Base-by-base conservation (phyloP, 2,329 filamentous ascomycete species). In the Periconia macrospinosa region DNA sequence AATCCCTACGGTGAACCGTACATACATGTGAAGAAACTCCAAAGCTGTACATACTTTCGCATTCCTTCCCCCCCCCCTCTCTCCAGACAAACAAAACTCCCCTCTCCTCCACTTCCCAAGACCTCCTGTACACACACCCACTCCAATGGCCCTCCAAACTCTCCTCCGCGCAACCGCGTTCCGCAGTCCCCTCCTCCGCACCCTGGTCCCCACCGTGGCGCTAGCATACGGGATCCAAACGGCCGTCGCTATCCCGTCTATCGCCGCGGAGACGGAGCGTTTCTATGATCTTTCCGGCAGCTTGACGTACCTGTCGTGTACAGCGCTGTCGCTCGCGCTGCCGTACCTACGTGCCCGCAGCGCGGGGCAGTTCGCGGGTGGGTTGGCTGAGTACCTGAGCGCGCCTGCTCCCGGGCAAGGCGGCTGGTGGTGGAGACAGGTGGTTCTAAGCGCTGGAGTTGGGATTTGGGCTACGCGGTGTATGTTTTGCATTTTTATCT, bases 271-370 rank as follows among this genome's bases (percentile, higher is more conserved):
- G 62, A 82, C 83, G 7, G 87, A 90, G 65, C 81, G 83, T 37
- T 88, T 87, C 76, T 90, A 87, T 68, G 87, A 90, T 67, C 70
- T 87, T 45, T 86, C 84, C 1, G 87, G 87, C 45, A 86, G 85
- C 14, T 65, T 87, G 30, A 89, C 86, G 2, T 88, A 87, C 66
- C 78, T 89, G 37, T 83, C 84, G 50, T 86, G 86, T 67, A 84
- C 84, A 14, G 81, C 83, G 0, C 70, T 88, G 27, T 84, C 81
- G 54, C 75, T 89, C 15, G 85, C 83, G 58, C 76, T 89, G 15
- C 86, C 86, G 0, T 79, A 80, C 3, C 73, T 87, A 51, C 78
- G 85, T 41, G 82, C 82, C 14, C 77, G 79, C 43, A 76, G 77
- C 48, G 79, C 83, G 6, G 79, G 80, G 1, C 63, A 73, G 0